Evolutionary conservation across 192 early-diverging fungal species (phyloP).

Genomic region (Coemansia sp.): DNA sequence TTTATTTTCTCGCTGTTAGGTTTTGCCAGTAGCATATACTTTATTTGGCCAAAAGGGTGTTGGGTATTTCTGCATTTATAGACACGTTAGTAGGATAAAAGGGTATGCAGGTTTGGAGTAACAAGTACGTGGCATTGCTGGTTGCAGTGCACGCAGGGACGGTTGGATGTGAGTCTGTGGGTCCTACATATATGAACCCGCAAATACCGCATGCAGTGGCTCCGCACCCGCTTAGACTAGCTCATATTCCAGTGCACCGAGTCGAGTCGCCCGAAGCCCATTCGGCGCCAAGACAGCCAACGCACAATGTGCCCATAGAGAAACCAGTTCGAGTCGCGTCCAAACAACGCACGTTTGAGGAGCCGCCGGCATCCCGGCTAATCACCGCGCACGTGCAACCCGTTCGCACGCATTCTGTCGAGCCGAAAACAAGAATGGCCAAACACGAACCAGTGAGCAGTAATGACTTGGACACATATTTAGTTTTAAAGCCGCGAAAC

Average conservation of each 20-base stretch:
- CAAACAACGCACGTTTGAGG: too few species aligned
- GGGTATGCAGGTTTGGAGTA: constrained; percentile 10
- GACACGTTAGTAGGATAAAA: background rate
- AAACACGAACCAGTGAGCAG: background rate
- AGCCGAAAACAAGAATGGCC: too few species aligned
- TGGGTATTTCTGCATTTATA: background rate
- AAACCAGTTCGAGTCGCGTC: background rate
- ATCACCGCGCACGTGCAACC: too few species aligned
- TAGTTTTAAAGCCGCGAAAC: background rate
- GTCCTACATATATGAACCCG: background rate
- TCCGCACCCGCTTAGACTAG: background rate
- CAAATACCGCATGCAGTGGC: background rate
- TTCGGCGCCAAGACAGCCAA: background rate
- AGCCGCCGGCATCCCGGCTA: too few species aligned
- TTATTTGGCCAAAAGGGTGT: too few species aligned
- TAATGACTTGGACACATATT: background rate
- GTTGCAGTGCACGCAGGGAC: background rate
- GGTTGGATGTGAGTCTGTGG: background rate
- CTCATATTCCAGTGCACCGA: background rate
- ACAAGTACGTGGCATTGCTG: constrained; percentile 3
- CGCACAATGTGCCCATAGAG: background rate
- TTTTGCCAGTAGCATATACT: background rate
- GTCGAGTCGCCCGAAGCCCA: background rate
- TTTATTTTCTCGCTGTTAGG: background rate
- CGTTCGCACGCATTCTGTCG: too few species aligned